Base-by-base conservation (phyloP, 2,329 filamentous ascomycete species). In the Trichoderma guizhouense region DNA sequence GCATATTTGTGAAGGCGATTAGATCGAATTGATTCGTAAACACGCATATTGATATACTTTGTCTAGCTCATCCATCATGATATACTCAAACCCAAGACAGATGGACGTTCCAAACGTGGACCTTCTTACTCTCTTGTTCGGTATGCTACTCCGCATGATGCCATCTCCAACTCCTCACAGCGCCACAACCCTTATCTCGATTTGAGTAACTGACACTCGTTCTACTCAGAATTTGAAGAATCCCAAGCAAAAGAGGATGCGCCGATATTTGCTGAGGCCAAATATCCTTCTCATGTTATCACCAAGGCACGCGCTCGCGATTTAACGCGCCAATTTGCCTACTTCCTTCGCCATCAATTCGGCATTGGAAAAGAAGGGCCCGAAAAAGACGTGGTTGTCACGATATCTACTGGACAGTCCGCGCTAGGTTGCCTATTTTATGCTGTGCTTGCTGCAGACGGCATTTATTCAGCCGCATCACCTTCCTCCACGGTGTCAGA, bases 371-470 rank as follows among this genome's bases (percentile, higher is more conserved):
- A 77, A 3, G 71, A 81, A 14, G 86, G 87, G 0, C 81, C 84
- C 0, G 83, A 81, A 43, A 83, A 83, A 66, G 86, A 89, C 74
- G 84, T 90, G 5, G 86, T 90, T 15, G 85, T 89, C 5, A 83
- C 85, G 21, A 84, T 90, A 32, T 88, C 86, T 1, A 85, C 85
- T 0, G 89, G 89, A 2, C 86, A 90, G 74, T 84, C 85, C 60
- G 81, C 89, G 6, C 81, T 90, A 0, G 84, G 87, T 0, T 81
- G 84, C 14, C 74, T 88, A 1, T 87, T 88, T 76, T 90, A 84
- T 74, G 86, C 85, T 15, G 84, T 89, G 67, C 82, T 91, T 60
- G 88, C 86, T 4, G 87, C 88, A 2, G 88, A 86, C 1, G 89
- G 88, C 21, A 84, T 91, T 30, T 90, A 88, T 75, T 87, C 86